phyloP scores from a whole-genome alignment of 768 basidiomycete genomes.

The Infundibulicybe gibba region DNA sequence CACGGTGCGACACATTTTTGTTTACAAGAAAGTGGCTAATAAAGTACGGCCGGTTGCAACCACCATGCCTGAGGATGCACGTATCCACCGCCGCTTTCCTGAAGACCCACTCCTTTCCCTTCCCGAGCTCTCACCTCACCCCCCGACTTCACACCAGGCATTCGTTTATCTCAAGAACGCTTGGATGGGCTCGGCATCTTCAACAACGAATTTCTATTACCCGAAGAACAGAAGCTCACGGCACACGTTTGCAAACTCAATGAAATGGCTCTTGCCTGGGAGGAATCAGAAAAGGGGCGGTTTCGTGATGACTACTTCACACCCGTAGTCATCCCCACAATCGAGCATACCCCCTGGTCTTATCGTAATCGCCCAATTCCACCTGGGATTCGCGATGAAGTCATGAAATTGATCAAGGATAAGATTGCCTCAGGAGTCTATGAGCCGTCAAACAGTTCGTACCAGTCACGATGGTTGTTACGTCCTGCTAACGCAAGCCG shows the following conservation, averaged over 20 bases:
- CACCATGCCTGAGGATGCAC: slow-evolving; percentile 9
- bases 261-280: slow-evolving; percentile 24
- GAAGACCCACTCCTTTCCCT: slow-evolving; percentile 20
- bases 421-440: slow-evolving; percentile 21
- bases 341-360: slow-evolving; percentile 27
- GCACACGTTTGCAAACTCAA: slow-evolving; percentile 16
- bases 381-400: slow-evolving; percentile 18
- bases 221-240: slow-evolving; percentile 18
- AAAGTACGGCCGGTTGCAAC: slow-evolving; percentile 14
- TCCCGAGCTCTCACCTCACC: slow-evolving; percentile 8
- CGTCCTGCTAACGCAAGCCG: no score
- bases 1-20: slow-evolving; percentile 1
- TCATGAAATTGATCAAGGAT: slow-evolving; percentile 17
- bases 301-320: slow-evolving; percentile 19
- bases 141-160: slow-evolving; percentile 12
- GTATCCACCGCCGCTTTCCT: slow-evolving; percentile 12
- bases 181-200: slow-evolving; percentile 15
- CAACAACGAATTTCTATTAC: not conserved
- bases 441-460: slow-evolving; percentile 16
- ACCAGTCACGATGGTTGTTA: no score
- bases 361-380: slow-evolving; percentile 26
- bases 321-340: slow-evolving; percentile 17
- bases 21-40: slow-evolving; percentile 16
- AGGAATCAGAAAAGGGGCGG: slow-evolving; percentile 21
- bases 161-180: slow-evolving; percentile 15